Percentiles rank a stretch among this genome's conserved stretches.
These are phyloP conservation scores for Meira nashicola DNA, from an alignment of 1,284 basidiomycete genomes.

Conservation along the genomic window DNA sequence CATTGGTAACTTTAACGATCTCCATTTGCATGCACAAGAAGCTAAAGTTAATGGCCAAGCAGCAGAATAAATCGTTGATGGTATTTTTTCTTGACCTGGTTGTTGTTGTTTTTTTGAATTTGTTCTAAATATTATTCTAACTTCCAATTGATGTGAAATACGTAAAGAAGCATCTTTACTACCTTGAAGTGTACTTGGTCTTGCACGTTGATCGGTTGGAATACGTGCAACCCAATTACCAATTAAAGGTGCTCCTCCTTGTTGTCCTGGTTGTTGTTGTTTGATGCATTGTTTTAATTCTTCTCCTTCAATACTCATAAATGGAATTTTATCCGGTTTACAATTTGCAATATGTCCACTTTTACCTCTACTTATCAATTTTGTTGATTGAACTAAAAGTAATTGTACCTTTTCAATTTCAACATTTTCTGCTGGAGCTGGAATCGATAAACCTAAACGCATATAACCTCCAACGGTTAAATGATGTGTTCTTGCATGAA, in stretches of 20 bases:
- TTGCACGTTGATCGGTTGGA: background rate
- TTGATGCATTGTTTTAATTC: background rate
- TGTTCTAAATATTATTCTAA: background rate
- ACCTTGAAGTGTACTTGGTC: slow-evolving; percentile 11
- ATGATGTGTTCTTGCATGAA: slow-evolving; percentile 9
- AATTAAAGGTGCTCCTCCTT: background rate
- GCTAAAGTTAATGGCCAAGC: background rate
- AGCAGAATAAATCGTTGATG: slow-evolving; percentile 2
- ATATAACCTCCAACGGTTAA: slow-evolving; percentile 13
- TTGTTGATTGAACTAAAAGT: slow-evolving; percentile 4
- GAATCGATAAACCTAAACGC: slow-evolving; percentile 10
- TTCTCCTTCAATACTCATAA: slow-evolving; percentile 4
- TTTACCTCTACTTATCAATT: slow-evolving; percentile 10
- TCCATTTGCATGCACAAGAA: slow-evolving; percentile 6
- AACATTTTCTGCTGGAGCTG: background rate
- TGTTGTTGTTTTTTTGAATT: too few species aligned
- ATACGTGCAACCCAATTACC: slow-evolving; percentile 13
- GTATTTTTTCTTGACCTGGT: background rate
- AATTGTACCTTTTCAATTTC: background rate
- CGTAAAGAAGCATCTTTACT: slow-evolving; percentile 10
- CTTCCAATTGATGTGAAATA: slow-evolving; percentile 8
- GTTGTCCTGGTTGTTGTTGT: background rate
- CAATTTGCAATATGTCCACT: background rate
- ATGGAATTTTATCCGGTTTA: slow-evolving; percentile 1
- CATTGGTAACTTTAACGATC: slow-evolving; percentile 7